A percentile compares a stretch with the other conserved stretches of the same genome.
Evolutionary conservation across 2,329 filamentous ascomycete species (phyloP).

Genomic region (Capronia epimyces): DNA sequence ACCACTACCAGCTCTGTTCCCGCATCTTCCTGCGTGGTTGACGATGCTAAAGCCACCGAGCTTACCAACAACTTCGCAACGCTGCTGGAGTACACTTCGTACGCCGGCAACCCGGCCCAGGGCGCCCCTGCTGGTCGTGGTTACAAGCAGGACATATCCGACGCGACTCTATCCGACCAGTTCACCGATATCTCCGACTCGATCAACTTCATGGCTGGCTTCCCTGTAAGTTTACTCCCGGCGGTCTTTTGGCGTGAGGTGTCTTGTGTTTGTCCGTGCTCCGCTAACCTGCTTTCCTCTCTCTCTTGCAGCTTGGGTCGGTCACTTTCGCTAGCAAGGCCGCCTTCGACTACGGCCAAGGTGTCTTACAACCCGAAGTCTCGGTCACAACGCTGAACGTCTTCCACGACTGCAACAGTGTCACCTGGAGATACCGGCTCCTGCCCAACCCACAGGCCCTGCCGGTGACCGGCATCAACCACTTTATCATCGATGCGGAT

Average conservation of each 20-base stretch:
- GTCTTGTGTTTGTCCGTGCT: neutral
- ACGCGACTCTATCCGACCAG: conserved; percentile 18
- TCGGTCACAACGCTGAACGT: conserved; percentile 21
- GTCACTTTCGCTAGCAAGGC: conserved; percentile 25
- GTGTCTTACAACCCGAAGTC: conserved; percentile 17
- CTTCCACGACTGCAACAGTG: conserved; percentile 24
- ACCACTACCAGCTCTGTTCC: conserved; percentile 2
- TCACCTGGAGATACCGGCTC: conserved; percentile 28
- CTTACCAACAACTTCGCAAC: conserved; percentile 23
- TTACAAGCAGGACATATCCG: conserved; percentile 22
- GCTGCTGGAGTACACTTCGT: conserved; percentile 25
- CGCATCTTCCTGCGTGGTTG: conserved; percentile 14
- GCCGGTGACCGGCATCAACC: conserved; percentile 27
- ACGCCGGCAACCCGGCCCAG: conserved; percentile 7
- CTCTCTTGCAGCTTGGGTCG: conserved; percentile 20
- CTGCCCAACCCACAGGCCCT: conserved; percentile 7
- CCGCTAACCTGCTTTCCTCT: neutral
- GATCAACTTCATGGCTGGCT: conserved; percentile 30
- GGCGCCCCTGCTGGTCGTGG: conserved; percentile 16
- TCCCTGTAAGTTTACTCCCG: conserved; percentile 26
- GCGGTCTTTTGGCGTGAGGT: neutral
- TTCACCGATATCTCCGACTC: conserved; percentile 29
- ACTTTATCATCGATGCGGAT: conserved; percentile 22
- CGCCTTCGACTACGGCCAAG: conserved; percentile 25
- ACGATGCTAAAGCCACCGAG: conserved; percentile 18